Percentiles rank a stretch among this genome's conserved stretches.
Conservation (phyloP, 208 protist species). For the Tritrichomonas foetus region DNA sequence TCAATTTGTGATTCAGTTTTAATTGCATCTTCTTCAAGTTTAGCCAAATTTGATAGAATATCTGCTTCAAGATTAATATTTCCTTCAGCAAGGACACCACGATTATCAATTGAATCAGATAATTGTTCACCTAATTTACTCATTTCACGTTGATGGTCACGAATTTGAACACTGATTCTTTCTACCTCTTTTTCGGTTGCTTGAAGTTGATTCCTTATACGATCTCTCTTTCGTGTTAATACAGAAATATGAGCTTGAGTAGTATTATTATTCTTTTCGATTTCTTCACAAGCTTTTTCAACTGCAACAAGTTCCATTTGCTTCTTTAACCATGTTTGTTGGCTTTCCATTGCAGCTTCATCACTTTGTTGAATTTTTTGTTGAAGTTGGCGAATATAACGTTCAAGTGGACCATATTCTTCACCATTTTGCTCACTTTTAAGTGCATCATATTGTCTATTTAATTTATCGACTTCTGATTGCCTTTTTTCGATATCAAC, state of each 20-base stretch:
- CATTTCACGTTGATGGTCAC: neutral
- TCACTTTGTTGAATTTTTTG: neutral
- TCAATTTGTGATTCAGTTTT: neutral
- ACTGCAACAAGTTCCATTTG: constrained; percentile 8
- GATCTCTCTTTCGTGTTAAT: neutral
- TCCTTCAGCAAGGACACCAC: neutral
- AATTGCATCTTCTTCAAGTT: neutral
- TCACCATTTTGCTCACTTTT: constrained; percentile 14
- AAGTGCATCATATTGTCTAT: neutral
- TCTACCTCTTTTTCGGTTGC: neutral
- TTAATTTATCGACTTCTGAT: constrained; percentile 38
- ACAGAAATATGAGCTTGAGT: constrained; percentile 1
- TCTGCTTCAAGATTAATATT: constrained; percentile 29
- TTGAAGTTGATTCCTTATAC: neutral
- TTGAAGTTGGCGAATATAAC: neutral
- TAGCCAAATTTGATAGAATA: neutral
- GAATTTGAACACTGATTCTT: neutral
- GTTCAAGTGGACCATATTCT: constrained; percentile 9
- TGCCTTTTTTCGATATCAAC: constrained; percentile 22
- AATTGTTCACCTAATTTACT: neutral
- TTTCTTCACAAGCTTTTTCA: neutral
- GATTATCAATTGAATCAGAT: neutral
- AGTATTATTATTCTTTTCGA: neutral
- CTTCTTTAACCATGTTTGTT: neutral
- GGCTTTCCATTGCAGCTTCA: neutral